Percentiles rank a stretch among this genome's conserved stretches.
Conservation (phyloP, 352 stramenopile species). For the Globisporangium alternatum region DNA sequence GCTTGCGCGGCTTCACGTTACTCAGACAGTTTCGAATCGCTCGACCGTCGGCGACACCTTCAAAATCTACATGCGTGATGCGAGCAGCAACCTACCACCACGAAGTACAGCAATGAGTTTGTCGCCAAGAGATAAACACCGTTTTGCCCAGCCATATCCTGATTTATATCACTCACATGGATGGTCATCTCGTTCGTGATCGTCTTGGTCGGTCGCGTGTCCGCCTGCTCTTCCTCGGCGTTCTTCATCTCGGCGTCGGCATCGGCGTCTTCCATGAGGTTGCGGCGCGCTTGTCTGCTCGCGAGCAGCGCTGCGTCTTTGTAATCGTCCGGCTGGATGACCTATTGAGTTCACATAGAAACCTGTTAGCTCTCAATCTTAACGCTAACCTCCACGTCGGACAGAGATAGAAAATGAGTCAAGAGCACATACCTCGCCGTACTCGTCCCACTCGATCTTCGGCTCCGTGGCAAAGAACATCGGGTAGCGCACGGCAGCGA, state of each 20-base stretch:
- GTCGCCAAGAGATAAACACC: neutral
- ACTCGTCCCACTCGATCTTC: constrained; percentile 89
- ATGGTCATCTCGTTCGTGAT: constrained; percentile 67
- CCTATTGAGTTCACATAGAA: constrained; percentile 14
- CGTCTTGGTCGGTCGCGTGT: constrained; percentile 80
- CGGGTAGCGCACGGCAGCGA: constrained; percentile 78
- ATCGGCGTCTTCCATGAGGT: constrained; percentile 56
- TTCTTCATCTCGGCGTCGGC: constrained; percentile 73
- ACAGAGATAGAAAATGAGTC: neutral
- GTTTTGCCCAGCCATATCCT: too few species aligned
- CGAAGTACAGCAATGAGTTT: neutral
- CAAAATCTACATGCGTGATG: constrained; percentile 82
- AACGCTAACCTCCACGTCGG: neutral
- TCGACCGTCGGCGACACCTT: constrained; percentile 76
- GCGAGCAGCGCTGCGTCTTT: constrained; percentile 67
- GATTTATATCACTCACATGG: constrained; percentile 28
- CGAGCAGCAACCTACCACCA: constrained; percentile 59
- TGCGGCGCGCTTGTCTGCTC: constrained; percentile 62
- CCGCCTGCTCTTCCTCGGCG: constrained; percentile 51
- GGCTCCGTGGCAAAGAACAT: constrained; percentile 87
- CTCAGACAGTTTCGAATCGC: constrained; percentile 87
- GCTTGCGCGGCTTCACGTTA: constrained; percentile 87
- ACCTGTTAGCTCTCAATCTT: neutral
- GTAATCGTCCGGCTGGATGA: constrained; percentile 82
- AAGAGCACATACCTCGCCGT: constrained; percentile 57